Evolutionary conservation across 139 green algal genomes (phyloP).

Genomic region (Choricystis sp.): DNA sequence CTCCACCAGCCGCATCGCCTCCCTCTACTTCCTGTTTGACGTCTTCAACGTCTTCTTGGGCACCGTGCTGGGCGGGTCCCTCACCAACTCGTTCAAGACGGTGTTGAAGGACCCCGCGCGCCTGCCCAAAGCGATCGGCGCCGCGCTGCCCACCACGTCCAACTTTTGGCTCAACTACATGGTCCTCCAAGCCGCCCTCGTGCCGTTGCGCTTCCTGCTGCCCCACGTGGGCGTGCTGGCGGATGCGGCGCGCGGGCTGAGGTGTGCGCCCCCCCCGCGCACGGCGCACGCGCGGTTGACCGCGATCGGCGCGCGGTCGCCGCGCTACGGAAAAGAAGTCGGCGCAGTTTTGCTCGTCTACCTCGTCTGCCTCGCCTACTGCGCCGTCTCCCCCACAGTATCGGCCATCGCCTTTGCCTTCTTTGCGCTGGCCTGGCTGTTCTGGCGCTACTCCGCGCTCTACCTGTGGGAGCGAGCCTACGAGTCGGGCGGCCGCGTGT

Average conservation of each 20-base stretch:
- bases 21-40: constrained; percentile 30
- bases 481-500: constrained; percentile 12
- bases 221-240: constrained; percentile 9
- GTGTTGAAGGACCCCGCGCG: constrained; percentile 13
- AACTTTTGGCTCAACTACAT: constrained; percentile 54
- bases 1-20: constrained; percentile 17
- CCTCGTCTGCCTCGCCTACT: constrained; percentile 17
- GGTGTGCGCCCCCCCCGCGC: neutral
- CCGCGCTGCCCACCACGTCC: constrained; percentile 31
- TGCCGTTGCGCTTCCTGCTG: constrained; percentile 14
- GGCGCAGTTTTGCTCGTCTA: constrained; percentile 1
- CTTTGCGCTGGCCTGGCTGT: constrained; percentile 17
- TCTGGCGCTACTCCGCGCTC: constrained; percentile 28
- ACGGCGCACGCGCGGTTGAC: neutral
- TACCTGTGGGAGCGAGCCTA: constrained; percentile 24
- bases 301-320: constrained; percentile 9
- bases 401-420: constrained; percentile 24
- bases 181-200: constrained; percentile 19
- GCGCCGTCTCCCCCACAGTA: constrained; percentile 33
- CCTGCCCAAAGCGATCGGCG: constrained; percentile 28
- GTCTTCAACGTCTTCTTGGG: constrained; percentile 47
- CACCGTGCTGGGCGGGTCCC: constrained; percentile 24
- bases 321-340: constrained; percentile 30
- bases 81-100: constrained; percentile 10
- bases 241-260: neutral